These are phyloP conservation scores for Liquidambar formosana DNA, from an alignment of 164 flowering plant species.

Conservation along the genomic window DNA sequence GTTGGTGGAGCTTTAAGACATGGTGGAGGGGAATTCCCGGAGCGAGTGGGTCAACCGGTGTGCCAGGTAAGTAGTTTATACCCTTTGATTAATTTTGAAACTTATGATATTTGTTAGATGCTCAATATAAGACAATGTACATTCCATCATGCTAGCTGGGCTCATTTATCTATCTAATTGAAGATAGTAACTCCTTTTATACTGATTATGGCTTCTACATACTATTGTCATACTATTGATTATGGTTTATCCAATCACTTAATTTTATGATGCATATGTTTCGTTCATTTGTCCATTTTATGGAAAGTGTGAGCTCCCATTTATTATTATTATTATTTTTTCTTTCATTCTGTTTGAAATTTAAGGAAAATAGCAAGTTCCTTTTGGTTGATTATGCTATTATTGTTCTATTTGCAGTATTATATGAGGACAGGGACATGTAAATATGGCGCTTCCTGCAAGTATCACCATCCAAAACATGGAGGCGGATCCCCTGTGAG, in stretches of 20 bases:
- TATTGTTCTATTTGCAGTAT: constrained; percentile 50
- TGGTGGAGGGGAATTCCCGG: constrained; percentile 72
- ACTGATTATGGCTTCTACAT: background rate
- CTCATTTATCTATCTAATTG: background rate
- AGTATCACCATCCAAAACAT: constrained; percentile 89
- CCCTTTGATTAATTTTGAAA: background rate
- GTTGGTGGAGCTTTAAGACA: constrained; percentile 50
- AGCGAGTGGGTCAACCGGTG: constrained; percentile 79
- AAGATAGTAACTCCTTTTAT: background rate
- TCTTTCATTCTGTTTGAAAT: background rate
- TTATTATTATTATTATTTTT: background rate
- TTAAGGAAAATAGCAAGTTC: background rate
- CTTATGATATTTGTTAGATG: background rate
- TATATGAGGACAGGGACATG: constrained; percentile 88
- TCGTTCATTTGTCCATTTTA: background rate
- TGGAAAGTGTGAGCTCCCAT: background rate
- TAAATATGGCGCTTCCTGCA: constrained; percentile 91
- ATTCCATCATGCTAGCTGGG: background rate
- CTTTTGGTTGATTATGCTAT: background rate
- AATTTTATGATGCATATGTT: background rate
- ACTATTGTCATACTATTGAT: background rate
- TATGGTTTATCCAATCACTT: background rate
- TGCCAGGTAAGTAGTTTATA: constrained; percentile 65
- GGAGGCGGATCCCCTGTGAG: constrained; percentile 55
- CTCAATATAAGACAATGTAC: constrained; percentile 12